These are phyloP conservation scores for Alternaria ventricosa DNA, from an alignment of 2,329 filamentous ascomycete species.

Conservation along the genomic window DNA sequence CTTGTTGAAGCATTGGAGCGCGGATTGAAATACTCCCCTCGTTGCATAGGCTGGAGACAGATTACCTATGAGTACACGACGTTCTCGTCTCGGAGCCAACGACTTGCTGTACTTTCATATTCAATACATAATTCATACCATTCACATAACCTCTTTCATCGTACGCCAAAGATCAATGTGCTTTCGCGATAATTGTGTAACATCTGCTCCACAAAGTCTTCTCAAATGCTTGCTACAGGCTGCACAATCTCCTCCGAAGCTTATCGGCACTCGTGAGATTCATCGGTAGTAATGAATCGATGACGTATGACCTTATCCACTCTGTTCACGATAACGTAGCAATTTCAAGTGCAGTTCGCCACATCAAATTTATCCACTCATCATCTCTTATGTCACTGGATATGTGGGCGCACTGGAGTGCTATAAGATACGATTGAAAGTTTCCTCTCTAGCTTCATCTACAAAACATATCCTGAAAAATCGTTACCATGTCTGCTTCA, in stretches of 20 bases:
- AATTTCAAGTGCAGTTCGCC: background rate
- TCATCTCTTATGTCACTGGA: background rate
- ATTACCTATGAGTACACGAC: background rate
- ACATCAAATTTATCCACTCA: background rate
- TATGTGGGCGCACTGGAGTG: background rate
- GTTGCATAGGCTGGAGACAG: background rate
- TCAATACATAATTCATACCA: slow-evolving; percentile 11
- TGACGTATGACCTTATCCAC: slow-evolving; percentile 4
- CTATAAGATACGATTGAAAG: background rate
- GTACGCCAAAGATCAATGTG: background rate
- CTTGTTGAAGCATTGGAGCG: background rate
- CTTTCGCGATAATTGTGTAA: background rate
- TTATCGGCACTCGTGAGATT: slow-evolving; percentile 8
- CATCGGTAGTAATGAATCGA: slow-evolving; percentile 2
- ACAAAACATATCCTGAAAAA: background rate
- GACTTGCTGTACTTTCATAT: slow-evolving; percentile 9
- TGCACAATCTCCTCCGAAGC: slow-evolving; percentile 2
- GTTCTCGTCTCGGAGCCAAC: background rate
- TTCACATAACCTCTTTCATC: background rate
- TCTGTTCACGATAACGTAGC: background rate
- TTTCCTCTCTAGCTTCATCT: background rate
- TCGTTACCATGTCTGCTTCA: slow-evolving; percentile 20
- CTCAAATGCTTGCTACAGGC: background rate
- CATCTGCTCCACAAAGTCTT: background rate
- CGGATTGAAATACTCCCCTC: background rate